Evolutionary conservation across 1,284 basidiomycete genomes (phyloP).

Genomic region (Irpex lacteus): DNA sequence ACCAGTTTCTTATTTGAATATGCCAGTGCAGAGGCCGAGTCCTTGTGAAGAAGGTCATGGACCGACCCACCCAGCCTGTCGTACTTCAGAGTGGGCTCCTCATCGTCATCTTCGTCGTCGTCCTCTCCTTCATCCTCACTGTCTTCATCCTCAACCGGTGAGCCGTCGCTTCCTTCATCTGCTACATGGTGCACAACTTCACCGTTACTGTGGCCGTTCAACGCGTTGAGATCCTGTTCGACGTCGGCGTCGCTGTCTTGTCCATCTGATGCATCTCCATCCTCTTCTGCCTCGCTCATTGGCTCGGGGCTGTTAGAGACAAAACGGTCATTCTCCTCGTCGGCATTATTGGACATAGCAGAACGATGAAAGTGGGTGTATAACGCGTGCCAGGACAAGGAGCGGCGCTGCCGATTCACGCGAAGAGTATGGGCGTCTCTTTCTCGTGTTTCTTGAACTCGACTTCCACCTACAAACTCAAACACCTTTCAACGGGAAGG

Average conservation of each 20-base stretch:
- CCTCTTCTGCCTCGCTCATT: conserved; percentile 15
- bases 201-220: conserved; percentile 20
- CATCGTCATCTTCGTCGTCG: conserved; percentile 65
- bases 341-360: neutral
- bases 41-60: conserved; percentile 83
- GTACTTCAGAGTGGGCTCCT: conserved; percentile 91
- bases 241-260: conserved; percentile 1
- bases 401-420: no score
- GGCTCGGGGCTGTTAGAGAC: conserved; percentile 21
- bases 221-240: conserved; percentile 9
- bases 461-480: no score
- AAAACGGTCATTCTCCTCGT: conserved; percentile 4
- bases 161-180: conserved; percentile 22
- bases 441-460: no score
- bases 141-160: conserved; percentile 30
- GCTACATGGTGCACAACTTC: conserved; percentile 4
- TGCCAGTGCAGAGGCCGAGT: conserved; percentile 81
- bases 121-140: conserved; percentile 53
- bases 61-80: conserved; percentile 75
- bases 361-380: no score
- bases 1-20: conserved; percentile 79
- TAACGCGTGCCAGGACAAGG: no score
- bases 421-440: no score
- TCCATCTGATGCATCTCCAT: neutral
- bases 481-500: no score